phyloP scores from a whole-genome alignment of 83 land plant species.

The Thuja plicata region DNA sequence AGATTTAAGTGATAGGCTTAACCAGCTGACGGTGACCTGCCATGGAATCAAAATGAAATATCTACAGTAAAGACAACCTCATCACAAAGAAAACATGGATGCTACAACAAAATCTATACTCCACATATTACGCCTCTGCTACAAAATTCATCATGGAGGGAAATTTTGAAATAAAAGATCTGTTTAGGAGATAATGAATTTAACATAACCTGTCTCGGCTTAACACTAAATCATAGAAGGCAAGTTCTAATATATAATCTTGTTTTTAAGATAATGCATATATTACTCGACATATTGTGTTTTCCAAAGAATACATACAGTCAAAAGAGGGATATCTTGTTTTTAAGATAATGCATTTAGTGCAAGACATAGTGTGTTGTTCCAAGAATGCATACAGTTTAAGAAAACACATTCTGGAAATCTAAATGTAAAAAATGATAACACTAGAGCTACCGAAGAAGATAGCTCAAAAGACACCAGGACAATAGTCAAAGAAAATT shows the following conservation, averaged over 20 bases:
- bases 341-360: neutral
- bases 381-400: neutral
- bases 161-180: neutral
- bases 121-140: neutral
- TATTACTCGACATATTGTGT: neutral
- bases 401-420: neutral
- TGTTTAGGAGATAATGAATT: neutral
- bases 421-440: neutral
- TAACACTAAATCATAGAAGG: no score
- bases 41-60: conserved; percentile 11
- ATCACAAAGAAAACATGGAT: neutral
- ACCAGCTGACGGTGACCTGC: conserved; percentile 71
- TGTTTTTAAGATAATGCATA: neutral
- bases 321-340: no score
- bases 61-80: neutral
- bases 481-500: neutral
- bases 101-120: neutral
- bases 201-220: no score
- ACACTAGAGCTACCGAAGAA: neutral
- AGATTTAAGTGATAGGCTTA: conserved; percentile 66
- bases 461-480: no score
- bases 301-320: neutral
- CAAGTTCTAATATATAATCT: neutral
- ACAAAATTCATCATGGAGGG: neutral
- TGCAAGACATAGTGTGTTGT: neutral